Conservation (phyloP, 2,329 filamentous ascomycete genomes). For the Lasiodiplodia sp. region DNA sequence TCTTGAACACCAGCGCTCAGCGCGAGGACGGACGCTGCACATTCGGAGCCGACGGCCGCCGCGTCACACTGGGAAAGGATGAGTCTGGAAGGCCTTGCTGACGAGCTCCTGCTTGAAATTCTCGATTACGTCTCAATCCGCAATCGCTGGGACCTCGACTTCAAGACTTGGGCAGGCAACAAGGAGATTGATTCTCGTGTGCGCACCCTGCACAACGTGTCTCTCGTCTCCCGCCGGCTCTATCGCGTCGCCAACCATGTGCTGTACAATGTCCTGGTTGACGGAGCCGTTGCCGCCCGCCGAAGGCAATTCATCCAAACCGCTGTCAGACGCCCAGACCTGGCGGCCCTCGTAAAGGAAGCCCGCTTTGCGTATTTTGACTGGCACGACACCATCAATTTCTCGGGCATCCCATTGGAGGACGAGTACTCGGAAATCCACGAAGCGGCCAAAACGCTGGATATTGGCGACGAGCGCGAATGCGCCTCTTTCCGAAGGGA, state of each 20-base stretch:
- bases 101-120: conserved; percentile 4
- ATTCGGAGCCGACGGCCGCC: not conserved
- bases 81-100: not conserved
- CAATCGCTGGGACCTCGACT: conserved; percentile 6
- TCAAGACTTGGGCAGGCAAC: conserved; percentile 5
- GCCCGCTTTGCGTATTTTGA: conserved; percentile 16
- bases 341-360: conserved; percentile 9
- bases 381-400: not conserved
- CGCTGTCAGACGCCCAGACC: not conserved
- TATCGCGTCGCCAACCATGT: conserved; percentile 8
- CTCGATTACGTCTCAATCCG: conserved; percentile 4
- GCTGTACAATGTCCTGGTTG: conserved; percentile 3
- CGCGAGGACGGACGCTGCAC: not conserved
- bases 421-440: not conserved
- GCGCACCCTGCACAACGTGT: not conserved
- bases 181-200: not conserved
- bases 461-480: not conserved
- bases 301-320: conserved; percentile 3
- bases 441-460: not conserved
- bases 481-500: not conserved
- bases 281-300: not conserved
- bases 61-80: no score
- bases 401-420: not conserved
- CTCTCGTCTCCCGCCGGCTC: conserved; percentile 9
- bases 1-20: not conserved